phyloP scores from a whole-genome alignment of 164 flowering plant species.

The Vitis labrusca region DNA sequence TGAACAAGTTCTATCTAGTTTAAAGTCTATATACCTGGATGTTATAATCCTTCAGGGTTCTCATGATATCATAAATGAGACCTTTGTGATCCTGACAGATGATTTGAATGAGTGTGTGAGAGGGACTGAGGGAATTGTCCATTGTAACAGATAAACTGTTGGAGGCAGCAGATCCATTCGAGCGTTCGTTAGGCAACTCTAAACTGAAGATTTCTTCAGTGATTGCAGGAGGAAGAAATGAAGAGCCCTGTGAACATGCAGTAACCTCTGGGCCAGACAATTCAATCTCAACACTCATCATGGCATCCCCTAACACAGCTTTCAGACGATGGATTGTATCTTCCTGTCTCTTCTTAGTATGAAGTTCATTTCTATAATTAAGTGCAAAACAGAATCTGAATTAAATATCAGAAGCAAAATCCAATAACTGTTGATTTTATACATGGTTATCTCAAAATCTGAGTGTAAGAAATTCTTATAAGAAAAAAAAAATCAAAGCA shows the following conservation, averaged over 20 bases:
- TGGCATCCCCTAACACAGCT: constrained; percentile 49
- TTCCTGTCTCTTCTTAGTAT: constrained; percentile 58
- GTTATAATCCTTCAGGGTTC: constrained; percentile 75
- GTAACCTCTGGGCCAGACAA: constrained; percentile 44
- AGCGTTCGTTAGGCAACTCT: constrained; percentile 30
- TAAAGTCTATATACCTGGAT: constrained; percentile 50
- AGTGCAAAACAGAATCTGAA: background rate
- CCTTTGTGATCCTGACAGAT: constrained; percentile 78
- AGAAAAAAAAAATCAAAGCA: too few relatives aligned
- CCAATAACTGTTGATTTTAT: too few relatives aligned
- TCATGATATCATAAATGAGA: constrained; percentile 76
- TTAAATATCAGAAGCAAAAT: background rate
- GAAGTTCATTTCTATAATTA: constrained; percentile 59
- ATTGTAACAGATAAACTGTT: constrained; percentile 41
- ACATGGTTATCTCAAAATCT: background rate
- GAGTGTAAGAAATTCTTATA: too few relatives aligned
- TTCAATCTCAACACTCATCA: constrained; percentile 67
- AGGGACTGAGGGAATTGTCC: constrained; percentile 75
- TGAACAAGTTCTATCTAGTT: too few relatives aligned
- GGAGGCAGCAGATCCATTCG: constrained; percentile 22
- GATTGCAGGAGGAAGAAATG: constrained; percentile 48
- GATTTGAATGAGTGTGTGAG: constrained; percentile 76
- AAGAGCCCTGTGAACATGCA: constrained; percentile 48
- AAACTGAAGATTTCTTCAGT: constrained; percentile 45
- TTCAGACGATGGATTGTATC: constrained; percentile 44